Base-by-base conservation (phyloP, 2,329 filamentous ascomycete genomes). In the Fusarium sp. region DNA sequence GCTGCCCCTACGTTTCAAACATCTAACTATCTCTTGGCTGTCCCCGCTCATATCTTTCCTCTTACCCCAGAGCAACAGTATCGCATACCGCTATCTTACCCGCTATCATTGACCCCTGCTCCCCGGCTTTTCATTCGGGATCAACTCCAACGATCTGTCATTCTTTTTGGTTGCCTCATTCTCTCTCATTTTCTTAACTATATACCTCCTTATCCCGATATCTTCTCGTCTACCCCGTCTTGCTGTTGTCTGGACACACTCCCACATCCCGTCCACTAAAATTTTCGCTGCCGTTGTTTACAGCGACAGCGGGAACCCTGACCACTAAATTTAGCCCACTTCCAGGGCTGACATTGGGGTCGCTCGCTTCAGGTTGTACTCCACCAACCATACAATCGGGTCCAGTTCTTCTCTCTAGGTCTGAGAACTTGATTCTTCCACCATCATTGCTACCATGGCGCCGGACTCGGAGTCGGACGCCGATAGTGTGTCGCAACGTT, bases 401-500 rank as follows among this genome's bases (percentile, higher is more conserved):
- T 41, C 61, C 40, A 41, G 30, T 46, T 52, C 60, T 53, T 56
- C 41, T 65, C 61, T 50, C 52, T 41, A 50, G 47, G 69, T 65
- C 51, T 46, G 47, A 62, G 55, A 56, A 56, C 56, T 61, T 41
- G 23, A 32, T 40, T 44, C 43, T 56, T 43, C 35, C 50, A 65
- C 57, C 65, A 61, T 65, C 58, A 60, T 56, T 37, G 56, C 62
- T 48, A 63, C 43, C 68, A 76, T 76, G 74, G 67, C 74, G 57
- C 69, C 75, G 56, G 76, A 76, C 63, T 67, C 72, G 58, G 76
- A 73, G 76, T 68, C 75, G 61, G 75, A 76, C 49, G 62, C 62
- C 49, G 77, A 78, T 55, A 75, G 71, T 67, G 62, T 72, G 63
- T 72, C 76, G 35, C 72, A 76, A 56, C 71, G 71, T 51, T 72